Conservation (phyloP, 257 asterid species). For the Apocynum venetum region DNA sequence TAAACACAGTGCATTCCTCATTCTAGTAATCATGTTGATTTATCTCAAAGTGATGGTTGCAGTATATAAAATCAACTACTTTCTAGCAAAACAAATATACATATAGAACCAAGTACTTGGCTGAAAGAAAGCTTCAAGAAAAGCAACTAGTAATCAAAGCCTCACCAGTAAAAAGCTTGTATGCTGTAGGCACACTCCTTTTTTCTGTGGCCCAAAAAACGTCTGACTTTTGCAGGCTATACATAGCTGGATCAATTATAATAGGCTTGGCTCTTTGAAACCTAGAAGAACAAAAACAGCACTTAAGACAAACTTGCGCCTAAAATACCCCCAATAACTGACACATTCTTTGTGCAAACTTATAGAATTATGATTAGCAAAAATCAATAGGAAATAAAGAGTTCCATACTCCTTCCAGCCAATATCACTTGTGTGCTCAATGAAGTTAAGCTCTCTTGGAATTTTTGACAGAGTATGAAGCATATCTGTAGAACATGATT, state of each 20-base stretch:
- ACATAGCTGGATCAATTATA: conserved; percentile 71
- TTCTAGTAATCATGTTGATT: background rate
- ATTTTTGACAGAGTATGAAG: conserved; percentile 56
- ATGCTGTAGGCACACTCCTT: conserved; percentile 61
- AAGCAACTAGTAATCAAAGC: background rate
- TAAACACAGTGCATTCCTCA: background rate
- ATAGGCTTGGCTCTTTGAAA: conserved; percentile 68
- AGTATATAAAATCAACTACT: background rate
- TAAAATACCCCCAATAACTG: background rate
- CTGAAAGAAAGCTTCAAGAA: background rate
- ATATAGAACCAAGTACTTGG: background rate
- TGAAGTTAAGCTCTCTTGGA: conserved; percentile 67
- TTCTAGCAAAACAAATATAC: background rate
- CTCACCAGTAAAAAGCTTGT: conserved; percentile 67
- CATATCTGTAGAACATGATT: conserved; percentile 41
- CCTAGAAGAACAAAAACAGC: conserved; percentile 28
- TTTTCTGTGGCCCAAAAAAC: conserved; percentile 56
- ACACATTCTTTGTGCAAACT: background rate
- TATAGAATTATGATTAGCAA: background rate
- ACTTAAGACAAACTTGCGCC: conserved; percentile 1
- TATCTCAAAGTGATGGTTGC: background rate
- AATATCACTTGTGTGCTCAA: conserved; percentile 72
- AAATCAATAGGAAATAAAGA: conserved; percentile 6
- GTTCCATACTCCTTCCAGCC: conserved; percentile 73
- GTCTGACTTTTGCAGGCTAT: conserved; percentile 57